Evolutionary conservation across 495 filamentous ascomycete genomes (phyloP).

Genomic region (Penicillium dipodomyicola): DNA sequence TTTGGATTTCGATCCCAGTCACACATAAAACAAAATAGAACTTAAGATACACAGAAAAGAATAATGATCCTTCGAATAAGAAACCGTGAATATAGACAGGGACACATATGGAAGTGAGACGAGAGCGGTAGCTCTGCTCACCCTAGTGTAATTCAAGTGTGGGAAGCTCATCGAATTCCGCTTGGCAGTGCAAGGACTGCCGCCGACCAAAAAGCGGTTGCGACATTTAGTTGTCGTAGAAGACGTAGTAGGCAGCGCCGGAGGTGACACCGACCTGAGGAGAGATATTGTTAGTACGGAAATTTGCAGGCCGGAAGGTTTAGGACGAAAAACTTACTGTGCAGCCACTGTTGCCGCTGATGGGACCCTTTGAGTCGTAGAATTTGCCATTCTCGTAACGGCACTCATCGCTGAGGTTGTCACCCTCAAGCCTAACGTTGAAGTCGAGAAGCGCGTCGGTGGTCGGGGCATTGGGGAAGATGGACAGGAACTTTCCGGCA

Average conservation of each 20-base stretch:
- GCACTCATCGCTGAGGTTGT: slow-evolving; percentile 65
- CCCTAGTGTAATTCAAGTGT: slow-evolving; percentile 12
- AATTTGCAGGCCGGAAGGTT: background rate
- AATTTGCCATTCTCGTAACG: slow-evolving; percentile 64
- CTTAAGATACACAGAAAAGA: slow-evolving; percentile 47
- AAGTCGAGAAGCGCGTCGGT: slow-evolving; percentile 62
- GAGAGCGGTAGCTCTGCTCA: slow-evolving; percentile 19
- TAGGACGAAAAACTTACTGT: slow-evolving; percentile 53
- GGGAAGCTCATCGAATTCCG: slow-evolving; percentile 16
- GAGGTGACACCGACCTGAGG: slow-evolving; percentile 44
- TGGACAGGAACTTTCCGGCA: slow-evolving; percentile 72
- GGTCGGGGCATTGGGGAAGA: slow-evolving; percentile 72
- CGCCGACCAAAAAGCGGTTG: slow-evolving; percentile 3
- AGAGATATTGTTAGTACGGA: slow-evolving; percentile 14
- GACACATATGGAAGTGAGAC: slow-evolving; percentile 17
- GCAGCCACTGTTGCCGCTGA: slow-evolving; percentile 56
- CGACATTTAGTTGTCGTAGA: slow-evolving; percentile 36
- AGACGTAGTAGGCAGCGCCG: slow-evolving; percentile 47
- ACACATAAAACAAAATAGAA: slow-evolving; percentile 37
- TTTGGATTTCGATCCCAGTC: slow-evolving; percentile 27
- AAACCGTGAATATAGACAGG: slow-evolving; percentile 33
- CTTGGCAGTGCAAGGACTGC: slow-evolving; percentile 5
- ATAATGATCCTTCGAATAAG: slow-evolving; percentile 25
- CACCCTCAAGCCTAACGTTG: slow-evolving; percentile 67
- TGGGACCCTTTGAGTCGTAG: slow-evolving; percentile 37